phyloP scores from a whole-genome alignment of 1,284 basidiomycete genomes.

The Psilocybe mexicana region DNA sequence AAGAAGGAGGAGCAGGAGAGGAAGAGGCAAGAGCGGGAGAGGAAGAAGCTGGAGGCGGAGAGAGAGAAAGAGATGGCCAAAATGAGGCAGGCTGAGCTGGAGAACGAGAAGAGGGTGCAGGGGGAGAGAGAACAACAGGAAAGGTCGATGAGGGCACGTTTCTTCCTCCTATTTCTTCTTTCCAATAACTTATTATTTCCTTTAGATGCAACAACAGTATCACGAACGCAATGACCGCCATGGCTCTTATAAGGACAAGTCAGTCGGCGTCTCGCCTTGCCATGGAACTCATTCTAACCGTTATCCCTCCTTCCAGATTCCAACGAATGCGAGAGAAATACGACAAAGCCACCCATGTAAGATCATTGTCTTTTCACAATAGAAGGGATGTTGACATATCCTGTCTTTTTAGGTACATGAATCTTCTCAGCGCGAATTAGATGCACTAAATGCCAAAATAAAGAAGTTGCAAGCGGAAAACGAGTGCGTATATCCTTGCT shows the following conservation, averaged over 20 bases:
- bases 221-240: slow-evolving; percentile 16
- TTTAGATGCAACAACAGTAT: slow-evolving; percentile 10
- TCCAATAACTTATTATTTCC: neutral
- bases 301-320: slow-evolving; percentile 37
- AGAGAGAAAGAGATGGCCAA: slow-evolving; percentile 14
- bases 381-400: neutral
- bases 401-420: slow-evolving; percentile 40
- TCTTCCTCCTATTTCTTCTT: neutral
- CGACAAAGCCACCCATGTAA: slow-evolving; percentile 49
- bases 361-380: slow-evolving; percentile 23
- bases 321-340: slow-evolving; percentile 53
- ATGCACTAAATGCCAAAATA: slow-evolving; percentile 47
- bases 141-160: slow-evolving; percentile 1
- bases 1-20: slow-evolving; percentile 13
- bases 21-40: slow-evolving; percentile 11
- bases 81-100: too few relatives aligned
- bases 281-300: neutral
- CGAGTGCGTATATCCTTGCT: slow-evolving; percentile 41
- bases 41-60: slow-evolving; percentile 11
- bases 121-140: slow-evolving; percentile 3
- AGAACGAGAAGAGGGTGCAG: too few relatives aligned
- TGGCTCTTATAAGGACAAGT: slow-evolving; percentile 28
- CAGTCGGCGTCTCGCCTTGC: neutral
- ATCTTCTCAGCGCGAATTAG: slow-evolving; percentile 45
- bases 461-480: slow-evolving; percentile 60